Conservation (phyloP, 1,284 basidiomycete genomes). For the Apiotrichum akiyoshidainum region DNA sequence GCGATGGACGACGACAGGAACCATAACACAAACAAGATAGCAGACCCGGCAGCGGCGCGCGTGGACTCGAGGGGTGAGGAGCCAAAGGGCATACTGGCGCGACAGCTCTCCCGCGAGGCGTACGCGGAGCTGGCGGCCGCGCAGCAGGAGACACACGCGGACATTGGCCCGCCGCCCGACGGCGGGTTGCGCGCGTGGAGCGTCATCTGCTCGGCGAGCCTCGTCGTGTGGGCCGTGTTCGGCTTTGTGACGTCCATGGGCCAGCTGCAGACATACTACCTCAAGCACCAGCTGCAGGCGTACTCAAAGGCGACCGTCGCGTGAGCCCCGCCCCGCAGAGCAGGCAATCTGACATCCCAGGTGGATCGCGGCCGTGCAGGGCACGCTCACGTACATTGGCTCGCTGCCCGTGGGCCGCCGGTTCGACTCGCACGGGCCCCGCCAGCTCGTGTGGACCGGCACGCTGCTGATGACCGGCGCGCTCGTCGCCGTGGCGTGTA, state of each 20-base stretch:
- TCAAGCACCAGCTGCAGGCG: slow-evolving; percentile 34
- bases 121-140: background rate
- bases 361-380: slow-evolving; percentile 41
- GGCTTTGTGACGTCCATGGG: slow-evolving; percentile 46
- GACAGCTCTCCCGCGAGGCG: background rate
- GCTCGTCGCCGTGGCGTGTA: slow-evolving; percentile 41
- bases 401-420: slow-evolving; percentile 38
- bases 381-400: slow-evolving; percentile 34
- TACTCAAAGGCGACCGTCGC: slow-evolving; percentile 39
- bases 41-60: no score
- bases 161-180: slow-evolving; percentile 41
- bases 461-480: slow-evolving; percentile 33
- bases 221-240: slow-evolving; percentile 40
- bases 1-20: no score
- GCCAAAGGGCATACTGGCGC: background rate
- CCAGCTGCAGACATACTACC: slow-evolving; percentile 42
- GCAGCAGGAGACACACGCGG: background rate
- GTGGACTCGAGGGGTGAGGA: background rate
- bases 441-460: slow-evolving; percentile 29
- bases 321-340: slow-evolving; percentile 19
- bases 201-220: slow-evolving; percentile 29
- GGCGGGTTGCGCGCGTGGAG: slow-evolving; percentile 43
- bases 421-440: slow-evolving; percentile 44
- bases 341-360: slow-evolving; percentile 11
- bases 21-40: no score